These are phyloP conservation scores for Luzula sylvatica DNA, from an alignment of 176 grass and related monocot species.

Conservation along the genomic window DNA sequence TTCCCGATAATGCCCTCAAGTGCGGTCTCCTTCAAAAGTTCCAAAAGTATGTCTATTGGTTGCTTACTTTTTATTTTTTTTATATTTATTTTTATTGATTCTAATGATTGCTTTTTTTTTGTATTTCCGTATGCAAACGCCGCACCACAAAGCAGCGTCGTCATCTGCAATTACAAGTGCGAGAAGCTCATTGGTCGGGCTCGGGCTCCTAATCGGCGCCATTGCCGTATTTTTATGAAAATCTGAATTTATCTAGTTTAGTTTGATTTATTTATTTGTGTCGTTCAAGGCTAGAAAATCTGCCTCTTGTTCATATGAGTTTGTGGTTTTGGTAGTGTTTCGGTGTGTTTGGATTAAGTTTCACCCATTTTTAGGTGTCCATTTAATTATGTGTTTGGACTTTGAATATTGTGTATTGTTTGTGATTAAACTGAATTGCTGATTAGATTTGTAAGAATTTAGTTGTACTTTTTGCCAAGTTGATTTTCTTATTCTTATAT, in stretches of 20 bases:
- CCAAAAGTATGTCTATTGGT: conserved; percentile 82
- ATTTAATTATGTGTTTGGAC: not conserved
- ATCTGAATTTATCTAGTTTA: conserved; percentile 3
- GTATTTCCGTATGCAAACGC: conserved; percentile 76
- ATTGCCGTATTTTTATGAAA: conserved; percentile 13
- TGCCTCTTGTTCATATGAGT: conserved; percentile 25
- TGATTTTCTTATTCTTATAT: no score
- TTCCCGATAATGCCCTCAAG: conserved; percentile 58
- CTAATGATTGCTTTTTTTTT: not conserved
- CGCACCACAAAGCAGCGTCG: conserved; percentile 50
- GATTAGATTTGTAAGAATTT: conserved; percentile 11
- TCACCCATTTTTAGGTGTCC: not conserved
- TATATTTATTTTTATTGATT: not conserved
- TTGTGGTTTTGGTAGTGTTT: conserved; percentile 3
- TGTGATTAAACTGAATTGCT: conserved; percentile 15
- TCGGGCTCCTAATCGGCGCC: conserved; percentile 31
- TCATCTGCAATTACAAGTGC: conserved; percentile 5
- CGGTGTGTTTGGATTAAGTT: conserved; percentile 16
- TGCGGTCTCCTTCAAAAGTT: conserved; percentile 80
- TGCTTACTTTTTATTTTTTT: no score
- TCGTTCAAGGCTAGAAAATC: conserved; percentile 16
- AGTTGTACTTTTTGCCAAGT: no score
- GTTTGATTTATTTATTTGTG: conserved; percentile 1
- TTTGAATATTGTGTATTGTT: not conserved
- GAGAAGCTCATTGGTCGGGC: not conserved